Percentiles rank a stretch among this genome's conserved stretches.
Conservation (phyloP, 495 filamentous ascomycete species). For the Pyrenopolyporus hunteri region DNA sequence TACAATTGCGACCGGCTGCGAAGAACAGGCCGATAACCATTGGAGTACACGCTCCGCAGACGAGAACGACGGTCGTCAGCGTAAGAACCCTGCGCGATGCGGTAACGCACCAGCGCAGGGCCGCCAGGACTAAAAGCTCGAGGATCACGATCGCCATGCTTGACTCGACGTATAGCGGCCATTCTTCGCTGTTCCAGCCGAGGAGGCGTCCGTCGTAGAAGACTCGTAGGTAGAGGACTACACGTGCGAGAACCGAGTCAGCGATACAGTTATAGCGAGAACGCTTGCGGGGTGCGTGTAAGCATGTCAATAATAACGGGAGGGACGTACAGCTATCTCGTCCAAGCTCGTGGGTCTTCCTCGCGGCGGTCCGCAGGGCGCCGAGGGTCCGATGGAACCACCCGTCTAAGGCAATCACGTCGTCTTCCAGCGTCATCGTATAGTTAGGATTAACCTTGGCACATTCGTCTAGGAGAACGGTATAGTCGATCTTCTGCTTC, state of each 20-base stretch:
- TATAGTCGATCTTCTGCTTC: slow-evolving; percentile 59
- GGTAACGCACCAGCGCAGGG: slow-evolving; percentile 13
- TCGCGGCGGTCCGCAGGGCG: slow-evolving; percentile 45
- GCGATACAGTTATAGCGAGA: not conserved
- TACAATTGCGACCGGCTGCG: slow-evolving; percentile 42
- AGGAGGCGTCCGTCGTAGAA: slow-evolving; percentile 63
- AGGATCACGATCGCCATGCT: slow-evolving; percentile 38
- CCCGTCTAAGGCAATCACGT: slow-evolving; percentile 55
- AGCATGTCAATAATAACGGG: not conserved
- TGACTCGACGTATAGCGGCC: slow-evolving; percentile 50
- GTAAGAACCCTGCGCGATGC: slow-evolving; percentile 12
- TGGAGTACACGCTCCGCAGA: slow-evolving; percentile 33
- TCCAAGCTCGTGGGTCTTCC: slow-evolving; percentile 37
- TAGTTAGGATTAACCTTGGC: slow-evolving; percentile 51
- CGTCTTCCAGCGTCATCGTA: slow-evolving; percentile 62
- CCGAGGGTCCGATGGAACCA: slow-evolving; percentile 57
- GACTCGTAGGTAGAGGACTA: slow-evolving; percentile 58
- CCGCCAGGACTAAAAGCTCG: slow-evolving; percentile 9
- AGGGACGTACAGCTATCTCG: slow-evolving; percentile 39
- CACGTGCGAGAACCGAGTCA: not conserved
- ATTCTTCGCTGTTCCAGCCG: slow-evolving; percentile 62
- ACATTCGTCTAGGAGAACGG: slow-evolving; percentile 54
- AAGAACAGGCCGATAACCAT: slow-evolving; percentile 47
- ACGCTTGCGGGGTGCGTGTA: too few species aligned
- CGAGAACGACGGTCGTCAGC: slow-evolving; percentile 19